Evolutionary conservation across 2,329 filamentous ascomycete genomes (phyloP).

Genomic region (Phaeosphaeriaceae sp.): DNA sequence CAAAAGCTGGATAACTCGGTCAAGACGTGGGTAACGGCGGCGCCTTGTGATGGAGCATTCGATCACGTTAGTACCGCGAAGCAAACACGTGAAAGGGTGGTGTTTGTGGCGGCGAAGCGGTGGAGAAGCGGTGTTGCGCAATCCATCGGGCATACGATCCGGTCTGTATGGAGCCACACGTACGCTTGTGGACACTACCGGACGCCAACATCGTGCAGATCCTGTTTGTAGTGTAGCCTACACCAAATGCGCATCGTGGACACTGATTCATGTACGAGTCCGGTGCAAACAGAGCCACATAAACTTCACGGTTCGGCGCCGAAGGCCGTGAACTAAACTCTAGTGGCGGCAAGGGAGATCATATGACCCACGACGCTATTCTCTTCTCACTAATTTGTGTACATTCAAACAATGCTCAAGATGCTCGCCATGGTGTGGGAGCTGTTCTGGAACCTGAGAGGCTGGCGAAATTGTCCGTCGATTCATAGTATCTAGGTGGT

Average conservation of each 20-base stretch:
- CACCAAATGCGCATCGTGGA: not conserved
- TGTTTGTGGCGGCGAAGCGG: not conserved
- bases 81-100: not conserved
- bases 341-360: not conserved
- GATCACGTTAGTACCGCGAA: not conserved
- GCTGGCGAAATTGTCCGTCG: not conserved
- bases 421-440: not conserved
- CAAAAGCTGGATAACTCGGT: conserved; percentile 5
- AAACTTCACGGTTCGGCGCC: not conserved
- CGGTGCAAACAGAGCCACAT: not conserved
- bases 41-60: not conserved
- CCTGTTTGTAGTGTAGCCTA: not conserved
- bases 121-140: not conserved
- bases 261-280: not conserved
- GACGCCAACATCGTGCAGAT: not conserved
- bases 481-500: not conserved
- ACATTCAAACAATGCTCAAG: not conserved
- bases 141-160: not conserved
- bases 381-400: no score
- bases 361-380: not conserved
- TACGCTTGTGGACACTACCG: not conserved
- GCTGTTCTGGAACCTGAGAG: not conserved
- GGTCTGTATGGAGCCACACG: not conserved
- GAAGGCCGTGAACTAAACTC: no score
- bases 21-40: no score